phyloP scores from a whole-genome alignment of 2,329 filamentous ascomycete species.

The Leptosphaerulina australis region DNA sequence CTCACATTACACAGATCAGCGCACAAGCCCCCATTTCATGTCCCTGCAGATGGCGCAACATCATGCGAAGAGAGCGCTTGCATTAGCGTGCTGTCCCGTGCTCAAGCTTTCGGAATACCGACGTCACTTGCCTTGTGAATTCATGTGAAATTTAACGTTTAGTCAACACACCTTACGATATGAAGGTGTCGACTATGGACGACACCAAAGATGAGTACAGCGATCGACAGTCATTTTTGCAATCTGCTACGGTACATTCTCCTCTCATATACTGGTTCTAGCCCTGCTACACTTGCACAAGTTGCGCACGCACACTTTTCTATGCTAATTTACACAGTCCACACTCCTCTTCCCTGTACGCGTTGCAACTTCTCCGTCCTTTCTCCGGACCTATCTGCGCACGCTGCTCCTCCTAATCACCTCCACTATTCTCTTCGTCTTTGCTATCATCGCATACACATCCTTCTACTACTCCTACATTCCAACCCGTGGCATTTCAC shows the following conservation, averaged over 20 bases:
- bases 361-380: slow-evolving; percentile 63
- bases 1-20: slow-evolving; percentile 16
- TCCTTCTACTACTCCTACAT: slow-evolving; percentile 74
- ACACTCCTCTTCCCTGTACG: slow-evolving; percentile 60
- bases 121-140: slow-evolving; percentile 32
- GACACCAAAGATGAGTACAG: slow-evolving; percentile 29
- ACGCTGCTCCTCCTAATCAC: slow-evolving; percentile 61
- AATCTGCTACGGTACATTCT: slow-evolving; percentile 29
- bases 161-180: slow-evolving; percentile 13
- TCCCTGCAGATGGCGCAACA: slow-evolving; percentile 20
- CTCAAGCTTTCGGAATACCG: slow-evolving; percentile 23
- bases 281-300: not conserved
- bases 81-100: slow-evolving; percentile 37
- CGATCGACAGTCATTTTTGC: slow-evolving; percentile 22
- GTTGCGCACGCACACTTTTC: not conserved
- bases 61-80: slow-evolving; percentile 9
- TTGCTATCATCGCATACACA: slow-evolving; percentile 66
- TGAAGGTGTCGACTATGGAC: slow-evolving; percentile 26
- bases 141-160: slow-evolving; percentile 35
- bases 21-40: slow-evolving; percentile 19
- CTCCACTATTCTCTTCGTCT: slow-evolving; percentile 60
- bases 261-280: not conserved
- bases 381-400: slow-evolving; percentile 69
- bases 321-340: slow-evolving; percentile 51
- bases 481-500: slow-evolving; percentile 66